phyloP scores from a whole-genome alignment of 179 eudicot genomes.

The Heliamphora pulchella region DNA sequence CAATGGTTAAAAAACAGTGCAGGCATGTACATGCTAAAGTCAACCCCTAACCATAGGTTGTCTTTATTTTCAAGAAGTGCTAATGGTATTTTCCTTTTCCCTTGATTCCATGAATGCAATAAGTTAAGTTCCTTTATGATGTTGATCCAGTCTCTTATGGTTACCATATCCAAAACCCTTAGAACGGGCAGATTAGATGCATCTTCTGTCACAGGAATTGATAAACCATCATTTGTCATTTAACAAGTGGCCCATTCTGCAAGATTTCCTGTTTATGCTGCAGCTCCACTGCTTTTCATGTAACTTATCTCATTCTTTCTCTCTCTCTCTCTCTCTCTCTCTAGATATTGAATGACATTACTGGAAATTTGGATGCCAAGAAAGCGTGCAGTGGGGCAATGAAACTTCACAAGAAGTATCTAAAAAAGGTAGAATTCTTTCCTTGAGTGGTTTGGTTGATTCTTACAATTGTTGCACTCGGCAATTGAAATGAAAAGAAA shows the following conservation, averaged over 20 bases:
- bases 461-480: not conserved
- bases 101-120: not conserved
- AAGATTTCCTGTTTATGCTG: not conserved
- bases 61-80: not conserved
- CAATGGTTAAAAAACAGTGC: not conserved
- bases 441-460: not conserved
- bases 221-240: not conserved
- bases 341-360: constrained; percentile 87
- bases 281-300: not conserved
- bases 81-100: not conserved
- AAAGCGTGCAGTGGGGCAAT: constrained; percentile 83
- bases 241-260: not conserved
- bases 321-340: constrained; percentile 2
- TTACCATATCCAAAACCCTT: not conserved
- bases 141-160: not conserved
- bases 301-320: not conserved
- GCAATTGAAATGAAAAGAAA: not conserved
- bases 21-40: not conserved
- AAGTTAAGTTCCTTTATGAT: not conserved
- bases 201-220: not conserved
- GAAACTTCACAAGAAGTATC: constrained; percentile 94
- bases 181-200: not conserved
- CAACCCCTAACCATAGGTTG: constrained; percentile 11
- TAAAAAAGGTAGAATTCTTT: constrained; percentile 55
- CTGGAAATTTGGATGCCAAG: constrained; percentile 86